Percentiles rank a stretch among this genome's conserved stretches.
Conservation (phyloP, 306 rosid genomes). For the Hylodesmum podocarpum region DNA sequence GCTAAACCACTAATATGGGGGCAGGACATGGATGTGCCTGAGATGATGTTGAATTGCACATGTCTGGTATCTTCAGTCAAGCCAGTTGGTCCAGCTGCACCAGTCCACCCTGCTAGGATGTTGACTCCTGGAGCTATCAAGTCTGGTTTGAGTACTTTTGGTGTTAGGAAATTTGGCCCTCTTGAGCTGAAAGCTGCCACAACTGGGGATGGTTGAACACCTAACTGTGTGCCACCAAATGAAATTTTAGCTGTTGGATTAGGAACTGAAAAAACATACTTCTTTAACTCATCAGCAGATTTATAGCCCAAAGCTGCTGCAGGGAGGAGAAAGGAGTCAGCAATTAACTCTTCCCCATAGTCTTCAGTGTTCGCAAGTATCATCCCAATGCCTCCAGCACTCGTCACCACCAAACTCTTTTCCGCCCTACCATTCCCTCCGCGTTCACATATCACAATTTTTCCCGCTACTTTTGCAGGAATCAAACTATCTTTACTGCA, state of each 20-base stretch:
- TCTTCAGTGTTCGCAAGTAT: constrained; percentile 64
- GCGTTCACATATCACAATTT: constrained; percentile 83
- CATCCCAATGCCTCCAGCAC: constrained; percentile 86
- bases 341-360: constrained; percentile 72
- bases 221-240: constrained; percentile 53
- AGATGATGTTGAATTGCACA: constrained; percentile 72
- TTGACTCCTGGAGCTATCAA: constrained; percentile 94
- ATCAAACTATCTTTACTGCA: constrained; percentile 53
- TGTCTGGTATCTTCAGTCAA: constrained; percentile 47
- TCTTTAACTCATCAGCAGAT: constrained; percentile 53
- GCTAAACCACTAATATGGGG: constrained; percentile 91
- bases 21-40: constrained; percentile 98
- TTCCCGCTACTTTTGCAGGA: constrained; percentile 64
- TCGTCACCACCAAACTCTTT: constrained; percentile 69
- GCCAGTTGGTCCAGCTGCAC: constrained; percentile 68
- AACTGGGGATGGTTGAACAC: constrained; percentile 83
- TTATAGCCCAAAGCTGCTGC: constrained; percentile 66
- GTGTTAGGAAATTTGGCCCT: constrained; percentile 78
- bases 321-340: constrained; percentile 64
- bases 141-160: constrained; percentile 85
- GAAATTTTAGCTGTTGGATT: constrained; percentile 60
- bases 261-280: constrained; percentile 46
- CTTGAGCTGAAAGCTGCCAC: constrained; percentile 90
- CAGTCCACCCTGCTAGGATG: constrained; percentile 90
- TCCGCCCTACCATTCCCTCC: constrained; percentile 59